A percentile compares a stretch with the other conserved stretches of the same genome.
These are phyloP conservation scores for Pleurotus platypus DNA, from an alignment of 768 basidiomycete genomes.

Conservation along the genomic window DNA sequence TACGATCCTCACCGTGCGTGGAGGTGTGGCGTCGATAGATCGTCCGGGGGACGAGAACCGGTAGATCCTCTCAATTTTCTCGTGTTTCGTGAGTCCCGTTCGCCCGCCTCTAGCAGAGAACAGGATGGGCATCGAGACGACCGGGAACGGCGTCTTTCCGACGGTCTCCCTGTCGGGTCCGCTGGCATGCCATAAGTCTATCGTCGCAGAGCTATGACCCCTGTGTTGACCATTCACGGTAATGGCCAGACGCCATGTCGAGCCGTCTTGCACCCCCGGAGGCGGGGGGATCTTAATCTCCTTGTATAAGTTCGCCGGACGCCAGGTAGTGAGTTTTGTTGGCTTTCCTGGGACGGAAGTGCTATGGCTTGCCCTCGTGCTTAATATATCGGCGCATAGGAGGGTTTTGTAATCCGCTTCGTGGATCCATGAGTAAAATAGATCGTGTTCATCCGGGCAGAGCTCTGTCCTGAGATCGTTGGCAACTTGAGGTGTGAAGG, in stretches of 20 bases:
- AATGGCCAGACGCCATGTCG: constrained; percentile 64
- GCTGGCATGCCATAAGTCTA: too few species aligned
- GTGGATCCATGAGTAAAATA: constrained; percentile 67
- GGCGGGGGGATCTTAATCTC: constrained; percentile 69
- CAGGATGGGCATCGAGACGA: constrained; percentile 65
- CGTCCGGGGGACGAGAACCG: constrained; percentile 23
- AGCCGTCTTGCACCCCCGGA: constrained; percentile 41
- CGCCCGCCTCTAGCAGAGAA: constrained; percentile 25
- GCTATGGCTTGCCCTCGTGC: too few species aligned
- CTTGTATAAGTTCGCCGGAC: constrained; percentile 70
- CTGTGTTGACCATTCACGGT: constrained; percentile 33
- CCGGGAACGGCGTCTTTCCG: constrained; percentile 51
- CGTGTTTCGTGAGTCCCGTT: constrained; percentile 49
- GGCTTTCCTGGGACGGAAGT: constrained; percentile 31
- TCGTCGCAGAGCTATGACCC: too few species aligned
- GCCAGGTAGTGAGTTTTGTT: constrained; percentile 75
- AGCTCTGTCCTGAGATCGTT: constrained; percentile 89
- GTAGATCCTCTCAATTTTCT: constrained; percentile 61
- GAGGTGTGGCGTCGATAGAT: constrained; percentile 12
- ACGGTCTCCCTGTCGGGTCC: constrained; percentile 16
- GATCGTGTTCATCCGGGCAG: constrained; percentile 49
- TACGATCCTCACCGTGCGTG: constrained; percentile 41
- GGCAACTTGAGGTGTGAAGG: constrained; percentile 79
- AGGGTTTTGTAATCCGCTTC: constrained; percentile 15
- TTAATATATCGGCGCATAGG: too few species aligned